A percentile compares a stretch with the other conserved stretches of the same genome.
phyloP scores from a whole-genome alignment of 495 filamentous ascomycete species.

The Neurospora sp. region DNA sequence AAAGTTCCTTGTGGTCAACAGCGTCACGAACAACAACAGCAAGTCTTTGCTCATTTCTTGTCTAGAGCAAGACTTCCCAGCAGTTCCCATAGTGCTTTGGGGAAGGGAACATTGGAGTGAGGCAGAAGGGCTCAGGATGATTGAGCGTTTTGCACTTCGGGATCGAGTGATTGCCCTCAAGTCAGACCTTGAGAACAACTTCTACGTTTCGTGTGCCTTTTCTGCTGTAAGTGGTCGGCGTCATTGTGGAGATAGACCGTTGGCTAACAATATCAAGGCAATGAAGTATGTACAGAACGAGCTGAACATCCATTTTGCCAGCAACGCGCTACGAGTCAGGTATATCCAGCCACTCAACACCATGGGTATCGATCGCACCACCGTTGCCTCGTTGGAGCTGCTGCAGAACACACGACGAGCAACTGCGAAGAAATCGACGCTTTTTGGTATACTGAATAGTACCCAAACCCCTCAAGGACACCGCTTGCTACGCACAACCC shows the following conservation, averaged over 20 bases:
- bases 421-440: conserved; percentile 57
- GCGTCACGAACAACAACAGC: conserved; percentile 49
- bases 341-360: conserved; percentile 84
- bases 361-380: conserved; percentile 88
- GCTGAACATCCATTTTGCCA: conserved; percentile 49
- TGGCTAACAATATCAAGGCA: conserved; percentile 37
- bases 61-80: conserved; percentile 58
- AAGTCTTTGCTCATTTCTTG: conserved; percentile 55
- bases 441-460: conserved; percentile 77
- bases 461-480: conserved; percentile 83
- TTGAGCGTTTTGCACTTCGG: conserved; percentile 65
- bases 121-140: conserved; percentile 62
- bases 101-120: conserved; percentile 90
- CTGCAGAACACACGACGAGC: conserved; percentile 69
- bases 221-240: conserved; percentile 56
- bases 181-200: conserved; percentile 68
- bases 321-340: conserved; percentile 72
- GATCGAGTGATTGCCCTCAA: conserved; percentile 73
- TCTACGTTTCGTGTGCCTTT: conserved; percentile 83
- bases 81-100: conserved; percentile 47
- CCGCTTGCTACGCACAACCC: conserved; percentile 65
- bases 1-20: conserved; percentile 29
- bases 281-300: conserved; percentile 72
- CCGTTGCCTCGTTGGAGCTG: conserved; percentile 75
- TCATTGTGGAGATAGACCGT: neutral